phyloP scores from a whole-genome alignment of 106 monocot genomes.

The Dioscorea alata region DNA sequence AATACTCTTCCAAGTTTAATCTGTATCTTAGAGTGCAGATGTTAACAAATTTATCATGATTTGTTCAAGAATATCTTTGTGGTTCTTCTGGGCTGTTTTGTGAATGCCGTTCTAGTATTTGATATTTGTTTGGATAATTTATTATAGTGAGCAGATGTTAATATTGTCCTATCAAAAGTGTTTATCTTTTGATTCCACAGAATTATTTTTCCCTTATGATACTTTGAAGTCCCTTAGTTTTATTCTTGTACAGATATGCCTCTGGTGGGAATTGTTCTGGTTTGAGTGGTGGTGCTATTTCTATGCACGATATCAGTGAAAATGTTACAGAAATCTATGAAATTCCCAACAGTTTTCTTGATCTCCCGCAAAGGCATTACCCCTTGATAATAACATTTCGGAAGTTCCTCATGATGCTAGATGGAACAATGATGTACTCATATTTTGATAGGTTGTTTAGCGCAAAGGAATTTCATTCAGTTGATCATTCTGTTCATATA shows the following conservation, averaged over 20 bases:
- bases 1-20: too few species aligned
- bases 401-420: constrained; percentile 70
- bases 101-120: too few species aligned
- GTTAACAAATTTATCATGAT: too few species aligned
- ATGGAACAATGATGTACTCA: constrained; percentile 44
- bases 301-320: constrained; percentile 43
- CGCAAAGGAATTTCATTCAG: background rate
- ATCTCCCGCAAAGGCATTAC: constrained; percentile 23
- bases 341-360: constrained; percentile 45
- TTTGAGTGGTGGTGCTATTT: background rate
- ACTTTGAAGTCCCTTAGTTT: background rate
- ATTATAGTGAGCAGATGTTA: too few species aligned
- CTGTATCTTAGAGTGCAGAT: too few species aligned
- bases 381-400: constrained; percentile 52
- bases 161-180: too few species aligned
- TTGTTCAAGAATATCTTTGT: too few species aligned
- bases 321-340: constrained; percentile 27
- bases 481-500: constrained; percentile 15
- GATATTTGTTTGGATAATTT: too few species aligned
- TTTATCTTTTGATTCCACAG: too few species aligned
- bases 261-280: constrained; percentile 2
- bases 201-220: too few species aligned
- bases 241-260: constrained; percentile 18
- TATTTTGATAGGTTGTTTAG: constrained; percentile 48
- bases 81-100: too few species aligned